Evolutionary conservation across 371 early-diverging fungal genomes (phyloP).

Genomic region (Apophysomyces sp.): DNA sequence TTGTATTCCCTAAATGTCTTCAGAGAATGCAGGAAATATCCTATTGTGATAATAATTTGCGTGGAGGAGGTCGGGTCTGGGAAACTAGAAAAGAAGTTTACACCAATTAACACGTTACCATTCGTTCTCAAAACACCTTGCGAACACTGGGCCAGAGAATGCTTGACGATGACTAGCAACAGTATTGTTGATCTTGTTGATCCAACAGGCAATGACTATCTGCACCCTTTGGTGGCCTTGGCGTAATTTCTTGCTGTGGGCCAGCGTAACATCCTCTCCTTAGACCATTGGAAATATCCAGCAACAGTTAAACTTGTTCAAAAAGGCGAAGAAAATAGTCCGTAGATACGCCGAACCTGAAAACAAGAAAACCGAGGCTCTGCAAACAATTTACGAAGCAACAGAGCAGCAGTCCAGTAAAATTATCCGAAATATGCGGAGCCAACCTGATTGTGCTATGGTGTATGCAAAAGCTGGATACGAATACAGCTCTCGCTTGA

Average conservation of each 20-base stretch:
- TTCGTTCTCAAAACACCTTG: neutral
- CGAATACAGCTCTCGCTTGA: neutral
- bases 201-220: neutral
- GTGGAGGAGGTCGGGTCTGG: neutral
- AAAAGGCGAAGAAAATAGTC: neutral
- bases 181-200: neutral
- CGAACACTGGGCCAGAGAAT: neutral
- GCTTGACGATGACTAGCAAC: neutral
- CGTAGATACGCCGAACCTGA: neutral
- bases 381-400: neutral
- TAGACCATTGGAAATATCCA: neutral
- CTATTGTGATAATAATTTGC: neutral
- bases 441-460: neutral
- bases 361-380: neutral
- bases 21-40: neutral
- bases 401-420: neutral
- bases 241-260: neutral
- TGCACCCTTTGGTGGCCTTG: neutral
- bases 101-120: neutral
- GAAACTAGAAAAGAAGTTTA: neutral
- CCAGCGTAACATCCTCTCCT: neutral
- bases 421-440: neutral
- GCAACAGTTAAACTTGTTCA: neutral
- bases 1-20: no score
- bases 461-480: neutral